phyloP scores from a whole-genome alignment of 169 alveolate species.

The Eimeria acervulina region DNA sequence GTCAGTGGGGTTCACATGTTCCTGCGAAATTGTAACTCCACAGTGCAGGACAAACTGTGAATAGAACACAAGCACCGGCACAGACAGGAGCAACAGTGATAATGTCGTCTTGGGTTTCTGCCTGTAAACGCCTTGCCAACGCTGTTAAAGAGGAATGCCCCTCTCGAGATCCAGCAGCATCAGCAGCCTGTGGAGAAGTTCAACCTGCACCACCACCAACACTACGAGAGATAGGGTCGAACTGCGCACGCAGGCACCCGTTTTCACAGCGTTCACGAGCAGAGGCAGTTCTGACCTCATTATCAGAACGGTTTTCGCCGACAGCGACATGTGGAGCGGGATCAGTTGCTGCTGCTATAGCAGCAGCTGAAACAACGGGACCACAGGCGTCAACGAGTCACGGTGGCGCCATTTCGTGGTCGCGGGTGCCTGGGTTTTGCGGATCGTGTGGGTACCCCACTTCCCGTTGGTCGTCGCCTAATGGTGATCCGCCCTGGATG shows the following conservation, averaged over 20 bases:
- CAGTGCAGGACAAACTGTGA: not conserved
- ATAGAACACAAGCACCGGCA: not conserved
- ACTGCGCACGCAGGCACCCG: not conserved
- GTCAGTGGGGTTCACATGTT: not conserved
- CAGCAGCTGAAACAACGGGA: not conserved
- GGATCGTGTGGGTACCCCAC: slow-evolving; percentile 25
- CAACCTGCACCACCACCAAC: not conserved
- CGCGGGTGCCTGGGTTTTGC: slow-evolving; percentile 47
- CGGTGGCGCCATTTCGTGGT: slow-evolving; percentile 22
- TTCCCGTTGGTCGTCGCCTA: slow-evolving; percentile 21
- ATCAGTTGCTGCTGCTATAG: not conserved
- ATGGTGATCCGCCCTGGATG: slow-evolving; percentile 69
- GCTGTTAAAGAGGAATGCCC: not conserved
- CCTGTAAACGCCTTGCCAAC: not conserved
- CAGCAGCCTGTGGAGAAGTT: not conserved
- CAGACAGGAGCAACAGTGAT: not conserved
- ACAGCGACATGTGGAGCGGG: not conserved
- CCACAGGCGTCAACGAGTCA: not conserved
- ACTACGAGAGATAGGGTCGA: not conserved
- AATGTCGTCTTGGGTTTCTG: not conserved
- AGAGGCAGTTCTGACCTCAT: not conserved
- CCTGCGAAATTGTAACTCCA: not conserved
- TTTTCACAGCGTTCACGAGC: not conserved
- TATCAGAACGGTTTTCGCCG: not conserved
- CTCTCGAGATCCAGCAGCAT: not conserved